Evolutionary conservation across 2,329 filamentous ascomycete species (phyloP).

Genomic region (Hysterium pulicare): DNA sequence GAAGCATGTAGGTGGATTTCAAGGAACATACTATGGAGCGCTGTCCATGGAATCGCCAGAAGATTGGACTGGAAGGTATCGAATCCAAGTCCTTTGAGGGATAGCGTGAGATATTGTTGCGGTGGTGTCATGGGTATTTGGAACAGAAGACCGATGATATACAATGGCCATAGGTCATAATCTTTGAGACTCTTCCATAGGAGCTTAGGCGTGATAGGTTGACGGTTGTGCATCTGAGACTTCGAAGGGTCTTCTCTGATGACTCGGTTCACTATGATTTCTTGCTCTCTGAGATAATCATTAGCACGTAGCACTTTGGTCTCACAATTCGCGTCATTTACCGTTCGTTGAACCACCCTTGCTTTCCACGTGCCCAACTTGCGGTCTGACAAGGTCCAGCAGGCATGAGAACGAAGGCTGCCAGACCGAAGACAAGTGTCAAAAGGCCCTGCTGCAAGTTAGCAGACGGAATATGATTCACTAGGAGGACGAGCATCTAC

Average conservation of each 20-base stretch:
- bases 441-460: constrained; percentile 15
- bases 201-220: constrained; percentile 17
- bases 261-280: constrained; percentile 23
- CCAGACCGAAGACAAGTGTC: constrained; percentile 14
- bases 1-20: neutral
- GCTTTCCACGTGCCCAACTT: constrained; percentile 31
- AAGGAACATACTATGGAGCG: constrained; percentile 12
- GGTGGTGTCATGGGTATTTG: constrained; percentile 18
- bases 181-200: constrained; percentile 19
- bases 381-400: constrained; percentile 25
- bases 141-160: constrained; percentile 19
- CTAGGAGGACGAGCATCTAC: constrained; percentile 28
- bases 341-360: constrained; percentile 20
- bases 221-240: constrained; percentile 23
- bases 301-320: neutral
- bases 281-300: constrained; percentile 13
- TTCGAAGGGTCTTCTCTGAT: constrained; percentile 23
- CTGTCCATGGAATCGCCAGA: constrained; percentile 13
- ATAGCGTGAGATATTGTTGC: constrained; percentile 19
- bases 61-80: constrained; percentile 18
- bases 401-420: constrained; percentile 18
- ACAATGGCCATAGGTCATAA: constrained; percentile 23
- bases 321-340: neutral
- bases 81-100: constrained; percentile 17
- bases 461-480: constrained; percentile 27